phyloP scores from a whole-genome alignment of 768 basidiomycete species.

The Leccinum imitatum region DNA sequence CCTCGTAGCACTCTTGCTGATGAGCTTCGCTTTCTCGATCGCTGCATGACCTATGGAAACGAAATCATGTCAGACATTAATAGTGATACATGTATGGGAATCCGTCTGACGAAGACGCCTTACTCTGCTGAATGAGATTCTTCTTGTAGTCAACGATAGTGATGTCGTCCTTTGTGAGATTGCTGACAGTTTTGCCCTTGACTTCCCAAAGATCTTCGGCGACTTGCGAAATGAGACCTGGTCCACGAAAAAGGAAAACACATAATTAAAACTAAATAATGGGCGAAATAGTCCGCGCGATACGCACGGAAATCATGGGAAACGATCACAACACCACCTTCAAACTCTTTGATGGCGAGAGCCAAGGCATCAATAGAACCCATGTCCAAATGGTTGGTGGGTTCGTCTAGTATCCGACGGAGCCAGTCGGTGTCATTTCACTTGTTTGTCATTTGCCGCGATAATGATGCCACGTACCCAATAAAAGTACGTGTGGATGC shows the following conservation, averaged over 20 bases:
- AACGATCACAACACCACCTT: slow-evolving; percentile 98
- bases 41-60: slow-evolving; percentile 63
- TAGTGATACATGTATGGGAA: not conserved
- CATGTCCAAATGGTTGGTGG: slow-evolving; percentile 98
- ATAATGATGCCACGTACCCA: slow-evolving; percentile 48
- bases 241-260: slow-evolving; percentile 9
- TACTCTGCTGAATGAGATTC: slow-evolving; percentile 77
- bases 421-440: slow-evolving; percentile 2
- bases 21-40: slow-evolving; percentile 91
- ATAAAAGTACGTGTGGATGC: slow-evolving; percentile 90
- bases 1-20: slow-evolving; percentile 78
- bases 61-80: slow-evolving; percentile 2
- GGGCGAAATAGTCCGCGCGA: slow-evolving; percentile 4
- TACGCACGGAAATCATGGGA: slow-evolving; percentile 97
- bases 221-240: slow-evolving; percentile 94
- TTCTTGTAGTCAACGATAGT: slow-evolving; percentile 93
- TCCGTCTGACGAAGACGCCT: slow-evolving; percentile 27
- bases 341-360: slow-evolving; percentile 91
- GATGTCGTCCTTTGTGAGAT: slow-evolving; percentile 88
- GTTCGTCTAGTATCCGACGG: slow-evolving; percentile 60
- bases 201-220: slow-evolving; percentile 99
- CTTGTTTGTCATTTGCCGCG: slow-evolving; percentile 5
- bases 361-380: slow-evolving; percentile 96
- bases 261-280: slow-evolving; percentile 9
- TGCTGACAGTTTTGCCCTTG: slow-evolving; percentile 87